phyloP scores from a whole-genome alignment of 805 yeast species.

The Ogataea paradorogensis region DNA sequence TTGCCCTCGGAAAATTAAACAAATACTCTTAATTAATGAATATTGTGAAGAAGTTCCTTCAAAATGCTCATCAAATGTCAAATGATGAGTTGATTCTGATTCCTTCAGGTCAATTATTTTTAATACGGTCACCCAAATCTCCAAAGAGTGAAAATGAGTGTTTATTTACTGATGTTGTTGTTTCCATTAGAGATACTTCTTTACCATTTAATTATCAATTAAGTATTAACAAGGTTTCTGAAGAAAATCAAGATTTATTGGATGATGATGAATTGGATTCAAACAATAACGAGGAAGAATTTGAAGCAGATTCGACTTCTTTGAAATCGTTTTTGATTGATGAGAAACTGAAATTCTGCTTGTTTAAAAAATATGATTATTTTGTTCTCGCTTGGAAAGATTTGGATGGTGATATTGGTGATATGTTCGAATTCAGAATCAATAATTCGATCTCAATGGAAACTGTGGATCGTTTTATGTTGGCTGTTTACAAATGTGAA shows the following conservation, averaged over 20 bases:
- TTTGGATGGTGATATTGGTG: constrained; percentile 81
- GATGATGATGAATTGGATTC: constrained; percentile 47
- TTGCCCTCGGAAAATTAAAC: constrained; percentile 9
- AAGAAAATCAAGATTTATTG: constrained; percentile 57
- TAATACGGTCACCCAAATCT: constrained; percentile 70
- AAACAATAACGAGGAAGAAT: constrained; percentile 35
- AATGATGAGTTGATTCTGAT: constrained; percentile 63
- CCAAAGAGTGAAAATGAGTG: constrained; percentile 88
- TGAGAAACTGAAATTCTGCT: constrained; percentile 55
- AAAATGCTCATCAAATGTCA: constrained; percentile 33
- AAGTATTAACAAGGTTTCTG: constrained; percentile 63
- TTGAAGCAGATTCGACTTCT: constrained; percentile 42
- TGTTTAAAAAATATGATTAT: constrained; percentile 46
- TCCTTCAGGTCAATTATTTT: constrained; percentile 75
- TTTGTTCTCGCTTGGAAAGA: constrained; percentile 77
- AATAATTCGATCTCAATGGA: constrained; percentile 55
- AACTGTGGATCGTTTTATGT: constrained; percentile 61
- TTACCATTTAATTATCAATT: constrained; percentile 67
- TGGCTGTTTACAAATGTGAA: constrained; percentile 60
- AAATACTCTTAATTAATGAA: constrained; percentile 50
- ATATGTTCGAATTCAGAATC: constrained; percentile 74
- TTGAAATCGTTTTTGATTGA: constrained; percentile 72
- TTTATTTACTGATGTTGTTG: constrained; percentile 74
- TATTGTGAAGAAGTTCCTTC: constrained; percentile 57
- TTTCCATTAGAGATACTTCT: constrained; percentile 66